Conservation (phyloP, 75 land plant genomes). For the Picea glauca region DNA sequence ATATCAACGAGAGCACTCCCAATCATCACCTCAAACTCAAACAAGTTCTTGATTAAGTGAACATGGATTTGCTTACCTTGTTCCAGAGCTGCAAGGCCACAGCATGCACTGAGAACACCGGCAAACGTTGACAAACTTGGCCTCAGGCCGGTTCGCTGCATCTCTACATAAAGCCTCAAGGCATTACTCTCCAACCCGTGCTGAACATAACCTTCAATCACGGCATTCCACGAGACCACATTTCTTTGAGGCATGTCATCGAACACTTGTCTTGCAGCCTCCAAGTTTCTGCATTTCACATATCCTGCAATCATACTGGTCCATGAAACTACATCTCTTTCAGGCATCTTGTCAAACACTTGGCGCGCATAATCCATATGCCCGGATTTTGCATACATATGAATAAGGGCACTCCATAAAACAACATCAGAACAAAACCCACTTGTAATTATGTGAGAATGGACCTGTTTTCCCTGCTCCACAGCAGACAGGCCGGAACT, state of each 20-base stretch:
- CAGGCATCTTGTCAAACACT: conserved; percentile 6
- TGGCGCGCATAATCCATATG: background rate
- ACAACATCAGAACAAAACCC: conserved; percentile 17
- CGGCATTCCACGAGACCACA: conserved; percentile 17
- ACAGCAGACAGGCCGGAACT: no score
- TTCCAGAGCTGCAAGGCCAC: background rate
- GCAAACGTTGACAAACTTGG: background rate
- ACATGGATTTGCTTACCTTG: conserved; percentile 12
- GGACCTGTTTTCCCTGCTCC: background rate
- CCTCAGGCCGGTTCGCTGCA: background rate
- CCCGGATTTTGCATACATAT: background rate
- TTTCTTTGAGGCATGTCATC: conserved; percentile 1
- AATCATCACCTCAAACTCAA: conserved; percentile 21
- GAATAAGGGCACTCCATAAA: conserved; percentile 3
- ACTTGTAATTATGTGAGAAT: background rate
- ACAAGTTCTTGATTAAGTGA: background rate
- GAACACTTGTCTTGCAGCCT: conserved; percentile 10
- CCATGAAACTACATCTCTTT: conserved; percentile 2
- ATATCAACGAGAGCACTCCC: conserved; percentile 12
- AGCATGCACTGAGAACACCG: conserved; percentile 6
- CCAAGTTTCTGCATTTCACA: background rate
- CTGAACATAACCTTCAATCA: conserved; percentile 20
- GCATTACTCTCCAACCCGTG: conserved; percentile 2
- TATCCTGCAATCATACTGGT: background rate
- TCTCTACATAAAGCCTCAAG: background rate